Base-by-base conservation (phyloP, 2,329 filamentous ascomycete genomes). In the Ophiostoma fasciatum region DNA sequence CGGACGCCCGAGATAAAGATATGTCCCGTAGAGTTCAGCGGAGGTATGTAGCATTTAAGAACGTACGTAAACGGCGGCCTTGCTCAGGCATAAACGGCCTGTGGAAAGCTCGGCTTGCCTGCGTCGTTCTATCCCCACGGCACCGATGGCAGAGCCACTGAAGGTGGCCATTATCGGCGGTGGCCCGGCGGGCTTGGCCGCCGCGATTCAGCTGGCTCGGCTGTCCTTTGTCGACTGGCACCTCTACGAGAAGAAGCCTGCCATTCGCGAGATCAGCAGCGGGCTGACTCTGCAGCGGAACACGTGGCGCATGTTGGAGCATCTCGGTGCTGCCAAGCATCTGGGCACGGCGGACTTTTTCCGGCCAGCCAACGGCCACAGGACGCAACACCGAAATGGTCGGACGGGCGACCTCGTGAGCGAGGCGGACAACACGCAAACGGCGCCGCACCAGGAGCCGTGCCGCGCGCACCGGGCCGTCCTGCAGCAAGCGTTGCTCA, bases 401-500 rank as follows among this genome's bases (percentile, higher is more conserved):
- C 43, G 47, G 20, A 53, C 46, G 2, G 52, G 52, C 15, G 45
- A 49, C 28, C 36, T 55, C 0, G 19, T 54, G 1, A 37, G 44
- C 11, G 37, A 47, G 12, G 44, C 40, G 15, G 32, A 35, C 14
- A 41, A 49, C 33, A 27, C 43, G 3, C 14, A 37, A 5, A 45
- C 42, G 2, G 46, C 47, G 1, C 37, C 47, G 2, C 46, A 48
- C 14, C 48, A 44, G 11, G 28, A 44, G 13, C 48, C 48, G 20
- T 51, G 48, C 35, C 45, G 53, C 5, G 44, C 49, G 12, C 40
- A 46, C 7, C 46, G 59, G n/a, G 50, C 57, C 3, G 51, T 54
- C 28, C 49, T 71, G 1, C 68, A 72, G 42, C 55, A 58, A 4
- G 61, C 66, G 0, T 54, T 72, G 0, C 49, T 67, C 4, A 52